Conservation (phyloP, 73 alveolate species). For the Paramecium caudatum region DNA sequence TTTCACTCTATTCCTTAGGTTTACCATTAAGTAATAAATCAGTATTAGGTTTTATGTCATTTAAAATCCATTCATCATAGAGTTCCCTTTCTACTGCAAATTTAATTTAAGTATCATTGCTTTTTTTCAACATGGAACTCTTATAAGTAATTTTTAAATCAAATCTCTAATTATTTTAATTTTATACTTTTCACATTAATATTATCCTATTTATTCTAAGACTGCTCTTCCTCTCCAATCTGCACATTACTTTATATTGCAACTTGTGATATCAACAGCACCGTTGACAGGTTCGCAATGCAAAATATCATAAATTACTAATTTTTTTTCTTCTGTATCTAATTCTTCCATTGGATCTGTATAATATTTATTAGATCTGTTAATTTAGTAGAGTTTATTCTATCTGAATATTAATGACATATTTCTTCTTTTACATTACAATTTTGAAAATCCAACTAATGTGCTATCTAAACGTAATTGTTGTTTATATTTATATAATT, state of each 20-base stretch:
- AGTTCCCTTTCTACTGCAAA: slow-evolving; percentile 61
- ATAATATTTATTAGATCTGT: slow-evolving; percentile 53
- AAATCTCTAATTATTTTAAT: slow-evolving; percentile 10
- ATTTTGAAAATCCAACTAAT: slow-evolving; percentile 47
- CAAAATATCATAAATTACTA: slow-evolving; percentile 46
- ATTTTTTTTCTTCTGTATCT: slow-evolving; percentile 58
- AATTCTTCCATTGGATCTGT: slow-evolving; percentile 66
- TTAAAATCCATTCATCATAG: slow-evolving; percentile 45
- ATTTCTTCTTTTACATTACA: slow-evolving; percentile 56
- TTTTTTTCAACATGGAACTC: slow-evolving; percentile 32
- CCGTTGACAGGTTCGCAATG: slow-evolving; percentile 63
- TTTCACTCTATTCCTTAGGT: slow-evolving; percentile 52
- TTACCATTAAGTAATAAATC: neutral
- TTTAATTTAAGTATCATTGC: slow-evolving; percentile 51
- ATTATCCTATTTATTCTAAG: slow-evolving; percentile 46
- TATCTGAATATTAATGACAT: slow-evolving; percentile 30
- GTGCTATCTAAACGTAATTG: slow-evolving; percentile 52
- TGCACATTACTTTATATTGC: neutral
- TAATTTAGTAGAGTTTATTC: slow-evolving; percentile 42
- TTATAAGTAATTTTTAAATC: slow-evolving; percentile 62
- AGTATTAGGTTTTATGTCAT: slow-evolving; percentile 28
- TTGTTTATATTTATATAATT: slow-evolving; percentile 60
- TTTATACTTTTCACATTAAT: slow-evolving; percentile 39
- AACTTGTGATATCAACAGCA: slow-evolving; percentile 35
- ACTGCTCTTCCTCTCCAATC: slow-evolving; percentile 62